phyloP scores from a whole-genome alignment of 106 monocot species.

The Iris macrosiphon region DNA sequence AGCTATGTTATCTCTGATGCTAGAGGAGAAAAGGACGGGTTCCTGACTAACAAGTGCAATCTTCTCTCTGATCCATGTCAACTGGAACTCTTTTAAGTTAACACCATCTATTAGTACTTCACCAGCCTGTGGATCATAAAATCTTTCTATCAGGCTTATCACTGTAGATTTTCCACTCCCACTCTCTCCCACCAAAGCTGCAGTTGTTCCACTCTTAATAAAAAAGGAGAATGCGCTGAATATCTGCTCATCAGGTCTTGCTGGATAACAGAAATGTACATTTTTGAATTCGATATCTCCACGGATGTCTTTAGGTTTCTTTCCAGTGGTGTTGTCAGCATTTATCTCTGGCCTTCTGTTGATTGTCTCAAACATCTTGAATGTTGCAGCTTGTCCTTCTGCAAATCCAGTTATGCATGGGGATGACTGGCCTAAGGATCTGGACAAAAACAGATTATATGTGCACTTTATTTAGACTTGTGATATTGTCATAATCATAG shows the following conservation, averaged over 20 bases:
- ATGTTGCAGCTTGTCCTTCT: slow-evolving; percentile 38
- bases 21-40: slow-evolving; percentile 33
- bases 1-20: slow-evolving; percentile 36
- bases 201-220: slow-evolving; percentile 22
- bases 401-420: slow-evolving; percentile 40
- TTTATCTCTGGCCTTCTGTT: slow-evolving; percentile 48
- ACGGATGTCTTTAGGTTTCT: slow-evolving; percentile 16
- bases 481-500: too few species aligned
- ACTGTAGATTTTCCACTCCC: slow-evolving; percentile 45
- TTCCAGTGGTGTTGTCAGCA: slow-evolving; percentile 22
- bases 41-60: slow-evolving; percentile 39
- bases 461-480: too few species aligned
- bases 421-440: slow-evolving; percentile 45
- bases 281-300: slow-evolving; percentile 40
- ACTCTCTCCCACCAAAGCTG: slow-evolving; percentile 36
- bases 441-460: slow-evolving; percentile 1
- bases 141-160: slow-evolving; percentile 32
- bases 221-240: slow-evolving; percentile 22
- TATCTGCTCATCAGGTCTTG: slow-evolving; percentile 30
- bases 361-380: slow-evolving; percentile 46
- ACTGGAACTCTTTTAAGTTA: slow-evolving; percentile 28
- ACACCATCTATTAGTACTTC: slow-evolving; percentile 35
- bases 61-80: slow-evolving; percentile 39
- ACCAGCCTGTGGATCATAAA: slow-evolving; percentile 37
- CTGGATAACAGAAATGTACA: slow-evolving; percentile 41